phyloP scores from a whole-genome alignment of 306 rosid genomes.

The Malus fusca region DNA sequence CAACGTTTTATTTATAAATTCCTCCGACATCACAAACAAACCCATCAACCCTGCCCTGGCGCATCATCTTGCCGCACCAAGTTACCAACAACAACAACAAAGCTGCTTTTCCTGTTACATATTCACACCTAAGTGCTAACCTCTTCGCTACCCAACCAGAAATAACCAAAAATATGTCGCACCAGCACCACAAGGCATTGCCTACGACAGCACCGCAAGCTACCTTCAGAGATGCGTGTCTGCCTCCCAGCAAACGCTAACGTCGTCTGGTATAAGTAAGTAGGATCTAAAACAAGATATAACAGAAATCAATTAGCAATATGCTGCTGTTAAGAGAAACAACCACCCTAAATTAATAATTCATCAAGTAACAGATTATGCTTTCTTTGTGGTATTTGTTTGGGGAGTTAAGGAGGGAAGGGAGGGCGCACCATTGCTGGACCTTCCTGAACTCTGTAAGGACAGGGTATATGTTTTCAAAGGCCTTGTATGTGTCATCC shows the following conservation, averaged over 20 bases:
- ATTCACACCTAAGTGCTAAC: background rate
- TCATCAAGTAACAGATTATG: background rate
- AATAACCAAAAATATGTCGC: background rate
- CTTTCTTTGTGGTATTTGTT: background rate
- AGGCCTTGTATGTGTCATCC: constrained; percentile 75
- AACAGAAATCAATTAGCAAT: background rate
- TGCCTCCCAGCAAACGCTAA: background rate
- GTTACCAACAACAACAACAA: background rate
- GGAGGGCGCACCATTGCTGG: constrained; percentile 62
- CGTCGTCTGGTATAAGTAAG: background rate
- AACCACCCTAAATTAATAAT: background rate
- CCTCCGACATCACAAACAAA: background rate
- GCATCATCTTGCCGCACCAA: background rate
- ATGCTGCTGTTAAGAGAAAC: background rate
- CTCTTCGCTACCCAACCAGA: background rate
- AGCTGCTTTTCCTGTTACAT: background rate
- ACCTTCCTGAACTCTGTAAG: constrained; percentile 90
- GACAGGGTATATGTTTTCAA: constrained; percentile 92
- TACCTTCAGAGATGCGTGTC: background rate
- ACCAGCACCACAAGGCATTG: background rate
- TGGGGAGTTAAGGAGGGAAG: background rate
- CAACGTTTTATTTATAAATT: background rate
- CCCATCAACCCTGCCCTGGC: background rate
- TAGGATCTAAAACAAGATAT: background rate
- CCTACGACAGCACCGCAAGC: background rate